Percentiles rank a stretch among this genome's conserved stretches.
Conservation (phyloP, 169 alveolate genomes). For the Miamiensis avidus region DNA sequence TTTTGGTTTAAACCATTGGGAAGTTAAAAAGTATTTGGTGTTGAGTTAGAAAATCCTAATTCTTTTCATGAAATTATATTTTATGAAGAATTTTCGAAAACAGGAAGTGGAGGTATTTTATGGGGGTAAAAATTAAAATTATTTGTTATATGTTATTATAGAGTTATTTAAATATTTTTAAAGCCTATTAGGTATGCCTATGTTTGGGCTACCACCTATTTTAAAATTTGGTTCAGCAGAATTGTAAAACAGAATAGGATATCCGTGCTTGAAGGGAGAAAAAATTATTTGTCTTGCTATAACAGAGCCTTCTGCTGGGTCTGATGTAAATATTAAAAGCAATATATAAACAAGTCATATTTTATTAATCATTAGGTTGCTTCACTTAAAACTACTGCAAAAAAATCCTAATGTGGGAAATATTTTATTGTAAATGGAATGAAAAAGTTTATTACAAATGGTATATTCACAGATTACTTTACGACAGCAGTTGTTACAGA, state of each 20-base stretch:
- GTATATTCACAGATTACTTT: slow-evolving; percentile 51
- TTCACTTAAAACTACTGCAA: background rate
- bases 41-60: slow-evolving; percentile 13
- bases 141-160: no score
- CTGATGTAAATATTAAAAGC: slow-evolving; percentile 30
- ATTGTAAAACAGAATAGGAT: background rate
- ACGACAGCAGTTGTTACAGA: slow-evolving; percentile 57
- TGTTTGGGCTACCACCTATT: background rate
- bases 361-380: background rate
- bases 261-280: slow-evolving; percentile 28
- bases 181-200: background rate
- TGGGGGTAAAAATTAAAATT: no score
- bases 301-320: slow-evolving; percentile 44
- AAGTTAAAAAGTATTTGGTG: background rate
- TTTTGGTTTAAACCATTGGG: background rate
- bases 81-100: slow-evolving; percentile 48
- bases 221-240: background rate
- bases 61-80: slow-evolving; percentile 55
- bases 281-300: slow-evolving; percentile 48
- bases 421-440: slow-evolving; percentile 48
- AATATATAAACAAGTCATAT: no score
- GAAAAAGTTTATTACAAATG: slow-evolving; percentile 58
- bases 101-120: slow-evolving; percentile 35
- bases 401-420: slow-evolving; percentile 29
- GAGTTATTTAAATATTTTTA: no score